Evolutionary conservation across 1,139 yeast genomes (phyloP).

Genomic region (Pichia sp.): DNA sequence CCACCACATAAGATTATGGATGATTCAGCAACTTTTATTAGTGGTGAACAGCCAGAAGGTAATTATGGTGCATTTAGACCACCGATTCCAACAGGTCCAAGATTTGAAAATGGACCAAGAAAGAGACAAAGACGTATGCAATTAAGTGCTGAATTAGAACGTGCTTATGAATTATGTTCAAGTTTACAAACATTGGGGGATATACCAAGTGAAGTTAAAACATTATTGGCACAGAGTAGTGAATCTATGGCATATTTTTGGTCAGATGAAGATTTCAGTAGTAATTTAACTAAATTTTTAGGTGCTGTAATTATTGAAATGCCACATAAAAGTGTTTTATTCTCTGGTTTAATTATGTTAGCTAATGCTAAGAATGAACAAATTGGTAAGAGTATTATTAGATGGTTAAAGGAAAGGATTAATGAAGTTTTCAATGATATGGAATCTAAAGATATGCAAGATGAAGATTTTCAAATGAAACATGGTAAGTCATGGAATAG

Average conservation of each 20-base stretch:
- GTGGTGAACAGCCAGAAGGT: neutral
- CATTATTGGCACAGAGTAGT: conserved; percentile 9
- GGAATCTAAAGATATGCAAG: conserved; percentile 42
- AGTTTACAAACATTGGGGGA: conserved; percentile 67
- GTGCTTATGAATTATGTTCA: conserved; percentile 22
- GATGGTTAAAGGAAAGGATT: conserved; percentile 39
- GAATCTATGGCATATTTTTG: conserved; percentile 17
- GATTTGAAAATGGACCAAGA: neutral
- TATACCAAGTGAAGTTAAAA: conserved; percentile 27
- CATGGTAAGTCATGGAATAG: conserved; percentile 67
- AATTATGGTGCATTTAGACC: too few species aligned
- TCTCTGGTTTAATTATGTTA: conserved; percentile 64
- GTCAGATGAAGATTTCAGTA: conserved; percentile 52
- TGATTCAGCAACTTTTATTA: neutral
- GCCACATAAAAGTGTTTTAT: conserved; percentile 76
- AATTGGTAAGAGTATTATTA: conserved; percentile 40
- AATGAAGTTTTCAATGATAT: conserved; percentile 64
- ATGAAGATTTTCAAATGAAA: conserved; percentile 13
- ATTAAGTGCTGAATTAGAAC: conserved; percentile 18
- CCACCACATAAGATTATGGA: conserved; percentile 2
- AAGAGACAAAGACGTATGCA: conserved; percentile 12
- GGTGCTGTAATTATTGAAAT: conserved; percentile 75
- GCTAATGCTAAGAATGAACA: conserved; percentile 62
- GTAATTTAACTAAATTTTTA: conserved; percentile 38
- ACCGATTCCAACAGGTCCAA: neutral